Evolutionary conservation across 495 filamentous ascomycete genomes (phyloP).

Genomic region (Platismatia glauca): DNA sequence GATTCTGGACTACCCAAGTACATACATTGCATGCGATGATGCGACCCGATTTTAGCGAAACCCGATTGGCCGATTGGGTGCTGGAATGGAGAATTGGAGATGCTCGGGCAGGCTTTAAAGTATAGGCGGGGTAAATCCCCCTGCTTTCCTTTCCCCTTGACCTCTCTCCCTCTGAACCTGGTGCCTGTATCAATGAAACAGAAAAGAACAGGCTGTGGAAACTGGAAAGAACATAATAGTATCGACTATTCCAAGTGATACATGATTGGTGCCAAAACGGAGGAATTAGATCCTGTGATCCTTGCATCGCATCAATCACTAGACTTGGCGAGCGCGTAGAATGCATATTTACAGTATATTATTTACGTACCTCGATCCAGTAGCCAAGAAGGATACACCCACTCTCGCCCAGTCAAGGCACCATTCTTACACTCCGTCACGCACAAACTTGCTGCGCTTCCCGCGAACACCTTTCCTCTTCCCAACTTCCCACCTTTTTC

Average conservation of each 20-base stretch:
- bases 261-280: not conserved
- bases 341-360: not conserved
- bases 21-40: not conserved
- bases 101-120: not conserved
- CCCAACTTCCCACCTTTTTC: not conserved
- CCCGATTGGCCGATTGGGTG: not conserved
- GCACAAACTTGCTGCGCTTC: constrained; percentile 2
- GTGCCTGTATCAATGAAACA: no score
- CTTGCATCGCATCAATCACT: not conserved
- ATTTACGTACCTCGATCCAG: no score
- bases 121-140: not conserved
- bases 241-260: not conserved
- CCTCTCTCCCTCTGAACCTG: no score
- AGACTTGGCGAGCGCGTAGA: not conserved
- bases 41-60: not conserved
- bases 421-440: not conserved
- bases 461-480: not conserved
- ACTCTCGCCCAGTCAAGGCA: no score
- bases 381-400: no score
- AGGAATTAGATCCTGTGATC: not conserved
- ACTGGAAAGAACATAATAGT: no score
- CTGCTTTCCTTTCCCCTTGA: no score
- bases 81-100: not conserved
- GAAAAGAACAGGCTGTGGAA: no score
- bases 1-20: not conserved